Evolutionary conservation across 2,329 filamentous ascomycete genomes (phyloP).

Genomic region (Sclerotiophoma versabilis): DNA sequence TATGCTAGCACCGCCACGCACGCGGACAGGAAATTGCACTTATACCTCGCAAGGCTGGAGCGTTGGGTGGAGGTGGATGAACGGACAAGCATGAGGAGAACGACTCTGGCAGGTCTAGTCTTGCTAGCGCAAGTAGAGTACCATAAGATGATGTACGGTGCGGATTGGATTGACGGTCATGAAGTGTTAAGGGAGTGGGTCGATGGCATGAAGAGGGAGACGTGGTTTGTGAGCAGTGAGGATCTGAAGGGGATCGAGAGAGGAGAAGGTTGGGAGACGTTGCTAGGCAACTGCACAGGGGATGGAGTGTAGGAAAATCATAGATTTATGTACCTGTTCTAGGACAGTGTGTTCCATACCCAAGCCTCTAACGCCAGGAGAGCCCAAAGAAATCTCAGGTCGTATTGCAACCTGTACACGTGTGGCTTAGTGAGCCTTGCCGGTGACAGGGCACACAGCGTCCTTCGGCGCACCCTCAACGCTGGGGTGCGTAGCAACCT

Average conservation of each 20-base stretch:
- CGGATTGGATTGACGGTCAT: slow-evolving; percentile 23
- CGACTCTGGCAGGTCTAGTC: slow-evolving; percentile 23
- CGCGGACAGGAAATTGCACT: slow-evolving; percentile 4
- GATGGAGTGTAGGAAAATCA: neutral
- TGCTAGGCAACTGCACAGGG: neutral
- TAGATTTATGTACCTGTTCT: neutral
- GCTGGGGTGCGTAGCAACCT: slow-evolving; percentile 51
- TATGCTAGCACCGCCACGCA: slow-evolving; percentile 6
- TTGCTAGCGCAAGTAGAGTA: slow-evolving; percentile 24
- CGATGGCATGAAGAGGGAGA: slow-evolving; percentile 11
- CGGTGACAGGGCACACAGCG: slow-evolving; percentile 53
- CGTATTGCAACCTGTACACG: neutral
- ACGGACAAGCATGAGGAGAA: slow-evolving; percentile 1
- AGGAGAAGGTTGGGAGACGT: slow-evolving; percentile 10
- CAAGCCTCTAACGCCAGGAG: slow-evolving; percentile 13
- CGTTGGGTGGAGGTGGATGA: slow-evolving; percentile 20
- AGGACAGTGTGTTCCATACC: neutral
- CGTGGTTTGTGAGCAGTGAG: slow-evolving; percentile 18
- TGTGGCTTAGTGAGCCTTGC: slow-evolving; percentile 30
- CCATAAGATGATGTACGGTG: slow-evolving; percentile 19
- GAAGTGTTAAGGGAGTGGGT: slow-evolving; percentile 20
- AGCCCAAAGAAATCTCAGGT: neutral
- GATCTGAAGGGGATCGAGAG: slow-evolving; percentile 16
- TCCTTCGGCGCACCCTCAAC: slow-evolving; percentile 49
- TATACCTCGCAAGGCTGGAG: slow-evolving; percentile 18